These are phyloP conservation scores for Conoideocrella luteorostrata DNA, from an alignment of 2,329 filamentous ascomycete species.

Conservation along the genomic window DNA sequence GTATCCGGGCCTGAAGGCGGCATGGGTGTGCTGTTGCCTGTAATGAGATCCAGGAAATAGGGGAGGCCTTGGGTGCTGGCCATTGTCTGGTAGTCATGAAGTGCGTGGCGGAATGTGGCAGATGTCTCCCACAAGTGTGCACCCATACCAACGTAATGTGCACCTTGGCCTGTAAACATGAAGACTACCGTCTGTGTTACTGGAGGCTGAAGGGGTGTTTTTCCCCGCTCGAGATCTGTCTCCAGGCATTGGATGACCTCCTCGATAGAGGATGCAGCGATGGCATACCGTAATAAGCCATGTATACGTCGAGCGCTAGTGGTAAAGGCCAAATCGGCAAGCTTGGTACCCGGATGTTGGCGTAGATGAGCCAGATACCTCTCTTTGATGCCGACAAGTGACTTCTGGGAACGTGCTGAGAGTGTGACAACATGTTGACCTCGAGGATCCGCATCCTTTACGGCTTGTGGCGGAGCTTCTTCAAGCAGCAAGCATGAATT, in stretches of 20 bases:
- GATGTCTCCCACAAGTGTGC: constrained; percentile 36
- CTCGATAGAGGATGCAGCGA: constrained; percentile 29
- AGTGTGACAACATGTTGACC: constrained; percentile 52
- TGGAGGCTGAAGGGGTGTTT: too few relatives aligned
- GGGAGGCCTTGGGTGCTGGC: constrained; percentile 26
- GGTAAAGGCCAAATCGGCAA: constrained; percentile 56
- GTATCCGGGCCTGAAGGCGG: constrained; percentile 8
- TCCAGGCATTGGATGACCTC: constrained; percentile 19
- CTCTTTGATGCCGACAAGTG: constrained; percentile 53
- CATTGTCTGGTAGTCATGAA: too few relatives aligned
- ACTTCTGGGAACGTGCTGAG: constrained; percentile 42
- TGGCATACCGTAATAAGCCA: constrained; percentile 48
- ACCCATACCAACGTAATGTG: constrained; percentile 45
- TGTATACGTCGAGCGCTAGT: constrained; percentile 59
- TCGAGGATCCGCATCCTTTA: neutral
- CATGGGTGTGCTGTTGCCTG: too few relatives aligned
- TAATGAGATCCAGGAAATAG: constrained; percentile 47
- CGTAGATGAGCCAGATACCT: too few relatives aligned
- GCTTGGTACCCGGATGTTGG: too few relatives aligned
- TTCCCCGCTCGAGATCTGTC: neutral
- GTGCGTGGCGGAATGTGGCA: neutral
- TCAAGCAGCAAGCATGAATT: constrained; percentile 19
- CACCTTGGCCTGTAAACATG: constrained; percentile 52
- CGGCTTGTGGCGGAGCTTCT: neutral
- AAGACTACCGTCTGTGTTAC: constrained; percentile 33